Base-by-base conservation (phyloP, 306 rosid species). In the Trifolium subterraneum region DNA sequence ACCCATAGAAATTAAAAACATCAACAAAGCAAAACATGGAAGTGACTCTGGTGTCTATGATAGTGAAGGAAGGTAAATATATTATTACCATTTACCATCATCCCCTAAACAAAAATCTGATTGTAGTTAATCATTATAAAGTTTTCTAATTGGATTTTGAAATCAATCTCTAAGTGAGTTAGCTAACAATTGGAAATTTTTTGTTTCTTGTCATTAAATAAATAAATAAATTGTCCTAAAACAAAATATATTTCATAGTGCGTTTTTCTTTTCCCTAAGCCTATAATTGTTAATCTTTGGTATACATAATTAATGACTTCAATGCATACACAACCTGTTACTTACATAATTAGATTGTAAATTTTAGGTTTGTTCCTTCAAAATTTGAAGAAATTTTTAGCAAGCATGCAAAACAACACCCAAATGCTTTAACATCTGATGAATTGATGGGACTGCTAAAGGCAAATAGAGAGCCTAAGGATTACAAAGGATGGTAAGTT, bases 21-120 rank as follows among this genome's bases (percentile, higher is more conserved):
- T 91, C 12, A 85, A 87, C 0, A 72, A 12, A 60, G 84, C 70
- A 66, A 92, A 88, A 70, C 99, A 94, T 64, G 91, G 95, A 47
- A 94, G 99, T 63, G 99, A 94, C 83, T 84, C 97, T 15, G 97
- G 96, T 48, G 90, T 82, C 55, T 92, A 88, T 70, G 97, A 94
- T 41, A 47, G 27, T 8, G 86, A 92, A 44, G 99, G 99, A 87
- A 94, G 99, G 99, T 91, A 59, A 14, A 35, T 13, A n/a, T n/a
- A n/a, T n/a, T n/a, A n/a, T n/a, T n/a, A 44, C 0, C 35, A 8
- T 31, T 10, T 2, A 0, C 35, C 42, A 61, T 23, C 4, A 39
- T 27, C 27, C 27, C 27, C 31, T 27, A 27, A 27, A 27, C 31
- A 27, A 27, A 27, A 27, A 3, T 56, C 15, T 12, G 6, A 56